Evolutionary conservation across 441 rosid genomes (phyloP).

Genomic region (Breynia disticha): DNA sequence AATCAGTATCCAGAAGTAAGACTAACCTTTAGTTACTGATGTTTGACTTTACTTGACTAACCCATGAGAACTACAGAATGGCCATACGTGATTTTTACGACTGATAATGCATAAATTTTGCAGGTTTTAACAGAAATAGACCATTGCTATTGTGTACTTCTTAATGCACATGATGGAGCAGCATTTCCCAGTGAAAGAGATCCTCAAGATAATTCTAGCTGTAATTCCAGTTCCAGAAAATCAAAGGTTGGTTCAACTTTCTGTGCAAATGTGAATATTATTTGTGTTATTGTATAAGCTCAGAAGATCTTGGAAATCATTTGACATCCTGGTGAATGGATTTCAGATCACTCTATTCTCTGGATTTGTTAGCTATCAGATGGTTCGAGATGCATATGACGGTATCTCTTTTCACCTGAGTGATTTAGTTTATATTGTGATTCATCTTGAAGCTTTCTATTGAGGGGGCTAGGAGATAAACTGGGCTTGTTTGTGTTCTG

Average conservation of each 20-base stretch:
- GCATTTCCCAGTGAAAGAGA: constrained; percentile 65
- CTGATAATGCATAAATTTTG: constrained; percentile 4
- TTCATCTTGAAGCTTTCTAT: not conserved
- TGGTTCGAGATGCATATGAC: constrained; percentile 96
- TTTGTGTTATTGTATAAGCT: not conserved
- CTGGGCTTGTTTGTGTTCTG: no score
- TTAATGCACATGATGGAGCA: constrained; percentile 86
- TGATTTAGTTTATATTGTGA: not conserved
- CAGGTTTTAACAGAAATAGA: constrained; percentile 82
- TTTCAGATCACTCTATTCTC: constrained; percentile 96
- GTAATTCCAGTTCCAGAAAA: constrained; percentile 29
- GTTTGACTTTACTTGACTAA: no score
- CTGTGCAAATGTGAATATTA: constrained; percentile 10
- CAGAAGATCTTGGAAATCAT: constrained; percentile 8
- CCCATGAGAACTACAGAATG: no score
- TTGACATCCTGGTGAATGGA: constrained; percentile 21
- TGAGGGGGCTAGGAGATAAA: no score
- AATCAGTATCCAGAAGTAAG: no score
- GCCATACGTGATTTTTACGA: not conserved
- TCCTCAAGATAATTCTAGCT: constrained; percentile 35
- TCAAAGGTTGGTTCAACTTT: constrained; percentile 43
- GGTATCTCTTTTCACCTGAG: constrained; percentile 28
- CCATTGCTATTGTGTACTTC: constrained; percentile 91
- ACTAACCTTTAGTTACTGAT: no score
- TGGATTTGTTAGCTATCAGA: constrained; percentile 95